Evolutionary conservation across 495 filamentous ascomycete species (phyloP).

Genomic region (Annulohypoxylon moriforme): DNA sequence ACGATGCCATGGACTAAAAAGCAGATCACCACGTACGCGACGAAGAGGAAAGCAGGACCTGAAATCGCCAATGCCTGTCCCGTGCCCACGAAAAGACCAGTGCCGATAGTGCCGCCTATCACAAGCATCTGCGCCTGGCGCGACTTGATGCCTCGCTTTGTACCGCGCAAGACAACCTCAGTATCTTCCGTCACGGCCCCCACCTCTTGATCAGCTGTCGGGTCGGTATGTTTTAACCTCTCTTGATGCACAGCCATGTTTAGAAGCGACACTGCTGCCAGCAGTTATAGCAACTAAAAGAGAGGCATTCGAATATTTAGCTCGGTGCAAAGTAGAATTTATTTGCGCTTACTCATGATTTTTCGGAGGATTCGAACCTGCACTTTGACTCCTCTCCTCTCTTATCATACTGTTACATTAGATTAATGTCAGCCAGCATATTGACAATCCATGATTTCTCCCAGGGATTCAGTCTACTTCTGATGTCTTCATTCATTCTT

Average conservation of each 20-base stretch:
- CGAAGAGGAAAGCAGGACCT: slow-evolving; percentile 51
- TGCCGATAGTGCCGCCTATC: slow-evolving; percentile 71
- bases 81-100: slow-evolving; percentile 57
- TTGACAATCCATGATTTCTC: not conserved
- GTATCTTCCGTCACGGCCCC: slow-evolving; percentile 1
- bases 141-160: slow-evolving; percentile 39
- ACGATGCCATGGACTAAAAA: slow-evolving; percentile 41
- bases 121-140: slow-evolving; percentile 72
- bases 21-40: slow-evolving; percentile 53
- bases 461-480: too few relatives aligned
- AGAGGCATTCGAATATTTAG: not conserved
- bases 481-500: too few relatives aligned
- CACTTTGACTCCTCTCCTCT: not conserved
- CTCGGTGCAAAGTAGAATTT: not conserved
- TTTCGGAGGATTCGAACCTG: not conserved
- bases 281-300: not conserved
- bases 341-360: slow-evolving; percentile 19
- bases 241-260: slow-evolving; percentile 13
- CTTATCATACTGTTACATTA: slow-evolving; percentile 19
- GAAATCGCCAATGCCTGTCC: slow-evolving; percentile 49
- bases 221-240: slow-evolving; percentile 15
- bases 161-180: slow-evolving; percentile 18
- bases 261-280: too few relatives aligned
- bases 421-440: not conserved
- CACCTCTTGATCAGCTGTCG: not conserved